Conservation (phyloP, 1,139 yeast genomes). For the Entelexis paramagnoliae region DNA sequence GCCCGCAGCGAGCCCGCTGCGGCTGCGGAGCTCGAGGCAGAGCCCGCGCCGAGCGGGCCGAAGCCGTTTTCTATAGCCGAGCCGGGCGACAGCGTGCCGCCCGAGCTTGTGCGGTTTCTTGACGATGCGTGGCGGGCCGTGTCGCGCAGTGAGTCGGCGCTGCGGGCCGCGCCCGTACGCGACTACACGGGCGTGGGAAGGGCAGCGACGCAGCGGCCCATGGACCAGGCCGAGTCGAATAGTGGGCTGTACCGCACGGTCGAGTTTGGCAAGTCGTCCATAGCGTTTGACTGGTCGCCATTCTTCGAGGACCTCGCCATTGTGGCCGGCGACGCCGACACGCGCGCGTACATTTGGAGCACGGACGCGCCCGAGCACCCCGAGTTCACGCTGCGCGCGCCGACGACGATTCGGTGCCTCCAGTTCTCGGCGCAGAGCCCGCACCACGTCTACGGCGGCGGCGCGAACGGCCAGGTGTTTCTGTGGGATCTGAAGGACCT, state of each 20-base stretch:
- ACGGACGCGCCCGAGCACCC: slow-evolving; percentile 34
- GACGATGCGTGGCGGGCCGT: slow-evolving; percentile 36
- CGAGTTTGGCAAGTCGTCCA: not conserved
- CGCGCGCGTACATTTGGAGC: slow-evolving; percentile 36
- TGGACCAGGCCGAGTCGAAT: slow-evolving; percentile 3
- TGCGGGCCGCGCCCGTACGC: not conserved
- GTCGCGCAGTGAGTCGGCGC: slow-evolving; percentile 26
- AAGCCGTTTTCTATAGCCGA: not conserved
- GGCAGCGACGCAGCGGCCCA: not conserved
- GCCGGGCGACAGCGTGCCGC: not conserved
- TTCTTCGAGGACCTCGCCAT: slow-evolving; percentile 38
- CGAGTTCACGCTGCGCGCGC: slow-evolving; percentile 43
- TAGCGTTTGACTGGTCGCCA: slow-evolving; percentile 36
- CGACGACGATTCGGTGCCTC: slow-evolving; percentile 36
- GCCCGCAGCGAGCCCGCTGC: too few relatives aligned
- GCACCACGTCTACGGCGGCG: slow-evolving; percentile 37
- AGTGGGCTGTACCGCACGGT: not conserved
- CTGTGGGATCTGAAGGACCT: slow-evolving; percentile 36
- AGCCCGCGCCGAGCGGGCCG: slow-evolving; percentile 6
- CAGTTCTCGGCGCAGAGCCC: slow-evolving; percentile 36
- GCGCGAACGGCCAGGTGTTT: slow-evolving; percentile 41
- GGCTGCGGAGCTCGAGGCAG: not conserved
- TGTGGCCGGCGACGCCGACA: slow-evolving; percentile 30
- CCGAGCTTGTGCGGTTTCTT: slow-evolving; percentile 27
- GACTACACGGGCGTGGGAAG: slow-evolving; percentile 4